Base-by-base conservation (phyloP, 345 rosid genomes). In the Eucalyptus cloeziana region DNA sequence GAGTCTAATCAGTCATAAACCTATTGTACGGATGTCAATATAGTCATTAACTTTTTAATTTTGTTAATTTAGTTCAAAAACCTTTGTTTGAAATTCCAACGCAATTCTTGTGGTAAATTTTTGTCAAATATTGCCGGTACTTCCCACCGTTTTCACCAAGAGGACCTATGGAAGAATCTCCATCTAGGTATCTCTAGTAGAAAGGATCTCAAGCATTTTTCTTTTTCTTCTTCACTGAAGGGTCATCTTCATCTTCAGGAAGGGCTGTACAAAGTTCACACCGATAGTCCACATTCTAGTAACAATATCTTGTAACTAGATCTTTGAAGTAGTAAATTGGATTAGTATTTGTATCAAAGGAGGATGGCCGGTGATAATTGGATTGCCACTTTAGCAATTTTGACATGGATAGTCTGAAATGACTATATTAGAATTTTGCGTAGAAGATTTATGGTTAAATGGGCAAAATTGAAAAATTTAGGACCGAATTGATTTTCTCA, bases 71-170 rank as follows among this genome's bases (percentile, higher is more conserved):
- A 62, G 3, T 30, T 2, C 2, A 62, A 62, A 6, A 25, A 54
- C 31, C 17, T 30, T 13, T 30, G 3, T n/a, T 1, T 0, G 1
- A 62, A 13, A 30, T 30, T 30, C 7, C 5, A 30, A 30, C 0
- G 0, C 0, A 1, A 1, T 30, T 5, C 4, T 62, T 6, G 2
- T 7, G 7, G 4, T 5, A 1, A 58, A 25, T 10, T 60, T 11
- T 60, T 27, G 3, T 5, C 14, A 11, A 25, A 60, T 0, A 60
- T 60, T 60, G 31, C 9, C 0, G 6, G 62, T 56, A 10, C 13
- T 3, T 60, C n/a, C 67, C 31, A 27, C 4, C 7, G 4, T 27
- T 7, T 60, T 60, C 4, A 27, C 16, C 31, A 0, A 60, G 31
- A 27, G 31, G 15, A 11, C 67, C 67, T 60, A 60, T 6, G 31